Evolutionary conservation across 1,139 yeast genomes (phyloP).

Genomic region (Citeromyces hawaiiensis): DNA sequence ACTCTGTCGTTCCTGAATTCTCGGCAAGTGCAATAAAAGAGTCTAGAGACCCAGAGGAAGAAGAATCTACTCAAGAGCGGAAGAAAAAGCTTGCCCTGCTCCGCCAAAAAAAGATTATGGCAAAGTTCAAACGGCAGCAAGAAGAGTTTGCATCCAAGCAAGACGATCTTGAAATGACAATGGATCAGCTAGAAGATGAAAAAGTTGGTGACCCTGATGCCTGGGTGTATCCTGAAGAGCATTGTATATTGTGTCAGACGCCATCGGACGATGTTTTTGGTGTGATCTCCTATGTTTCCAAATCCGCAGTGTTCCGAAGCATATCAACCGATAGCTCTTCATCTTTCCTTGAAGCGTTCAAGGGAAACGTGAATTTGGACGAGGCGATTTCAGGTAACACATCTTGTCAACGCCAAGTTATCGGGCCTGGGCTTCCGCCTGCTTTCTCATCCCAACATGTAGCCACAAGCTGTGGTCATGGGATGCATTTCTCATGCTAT

Average conservation of each 20-base stretch:
- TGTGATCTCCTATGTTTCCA: slow-evolving; percentile 45
- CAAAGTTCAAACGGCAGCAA: slow-evolving; percentile 37
- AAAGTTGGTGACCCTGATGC: slow-evolving; percentile 14
- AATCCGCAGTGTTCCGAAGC: slow-evolving; percentile 45
- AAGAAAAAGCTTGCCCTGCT: slow-evolving; percentile 34
- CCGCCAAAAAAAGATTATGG: slow-evolving; percentile 33
- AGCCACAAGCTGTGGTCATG: slow-evolving; percentile 85
- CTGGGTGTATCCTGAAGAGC: slow-evolving; percentile 71
- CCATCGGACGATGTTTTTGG: slow-evolving; percentile 72
- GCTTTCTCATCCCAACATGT: slow-evolving; percentile 29
- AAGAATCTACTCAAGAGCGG: slow-evolving; percentile 25
- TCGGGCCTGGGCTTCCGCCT: slow-evolving; percentile 64
- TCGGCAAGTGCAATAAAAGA: neutral
- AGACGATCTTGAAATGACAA: slow-evolving; percentile 15
- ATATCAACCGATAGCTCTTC: slow-evolving; percentile 52
- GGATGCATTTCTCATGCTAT: slow-evolving; percentile 79
- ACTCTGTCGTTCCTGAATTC: slow-evolving; percentile 3
- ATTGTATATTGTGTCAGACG: slow-evolving; percentile 84
- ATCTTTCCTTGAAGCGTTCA: slow-evolving; percentile 56
- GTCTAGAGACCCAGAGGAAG: neutral
- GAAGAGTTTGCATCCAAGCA: slow-evolving; percentile 18
- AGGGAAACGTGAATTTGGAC: slow-evolving; percentile 30
- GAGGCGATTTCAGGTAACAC: slow-evolving; percentile 13
- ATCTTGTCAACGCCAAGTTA: slow-evolving; percentile 16
- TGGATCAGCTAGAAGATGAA: slow-evolving; percentile 14